Conservation (phyloP, 2,329 filamentous ascomycete genomes). For the Claviceps capensis region DNA sequence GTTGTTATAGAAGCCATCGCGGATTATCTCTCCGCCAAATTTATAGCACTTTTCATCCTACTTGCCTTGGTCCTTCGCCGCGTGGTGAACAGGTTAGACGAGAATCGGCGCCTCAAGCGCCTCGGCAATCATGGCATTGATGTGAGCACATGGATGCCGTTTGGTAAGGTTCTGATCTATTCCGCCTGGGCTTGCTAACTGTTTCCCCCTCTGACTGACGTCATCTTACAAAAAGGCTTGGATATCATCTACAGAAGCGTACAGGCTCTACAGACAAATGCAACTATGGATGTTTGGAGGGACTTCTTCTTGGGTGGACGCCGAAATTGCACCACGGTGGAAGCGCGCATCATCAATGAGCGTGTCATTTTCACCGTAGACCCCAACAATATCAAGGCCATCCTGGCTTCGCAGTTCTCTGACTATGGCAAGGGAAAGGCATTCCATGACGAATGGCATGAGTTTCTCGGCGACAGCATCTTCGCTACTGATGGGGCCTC, state of each 20-base stretch:
- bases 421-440: slow-evolving; percentile 34
- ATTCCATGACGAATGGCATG: slow-evolving; percentile 29
- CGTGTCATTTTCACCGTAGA: slow-evolving; percentile 33
- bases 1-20: slow-evolving; percentile 36
- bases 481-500: slow-evolving; percentile 68
- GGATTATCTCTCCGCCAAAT: slow-evolving; percentile 28
- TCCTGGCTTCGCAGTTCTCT: slow-evolving; percentile 42
- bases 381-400: slow-evolving; percentile 41
- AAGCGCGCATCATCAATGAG: slow-evolving; percentile 42
- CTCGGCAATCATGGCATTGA: slow-evolving; percentile 29
- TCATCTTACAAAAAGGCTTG: slow-evolving; percentile 29
- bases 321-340: slow-evolving; percentile 40
- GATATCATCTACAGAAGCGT: slow-evolving; percentile 50
- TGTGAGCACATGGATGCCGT: slow-evolving; percentile 26
- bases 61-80: slow-evolving; percentile 24
- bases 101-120: slow-evolving; percentile 29
- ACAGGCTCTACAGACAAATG: slow-evolving; percentile 34
- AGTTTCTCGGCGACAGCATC: slow-evolving; percentile 41
- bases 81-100: slow-evolving; percentile 24
- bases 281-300: slow-evolving; percentile 49
- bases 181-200: neutral
- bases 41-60: slow-evolving; percentile 22
- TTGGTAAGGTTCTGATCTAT: slow-evolving; percentile 24
- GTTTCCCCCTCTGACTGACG: neutral
- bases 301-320: slow-evolving; percentile 29